Conservation (phyloP, 306 rosid genomes). For the Psophocarpus tetragonolobus region DNA sequence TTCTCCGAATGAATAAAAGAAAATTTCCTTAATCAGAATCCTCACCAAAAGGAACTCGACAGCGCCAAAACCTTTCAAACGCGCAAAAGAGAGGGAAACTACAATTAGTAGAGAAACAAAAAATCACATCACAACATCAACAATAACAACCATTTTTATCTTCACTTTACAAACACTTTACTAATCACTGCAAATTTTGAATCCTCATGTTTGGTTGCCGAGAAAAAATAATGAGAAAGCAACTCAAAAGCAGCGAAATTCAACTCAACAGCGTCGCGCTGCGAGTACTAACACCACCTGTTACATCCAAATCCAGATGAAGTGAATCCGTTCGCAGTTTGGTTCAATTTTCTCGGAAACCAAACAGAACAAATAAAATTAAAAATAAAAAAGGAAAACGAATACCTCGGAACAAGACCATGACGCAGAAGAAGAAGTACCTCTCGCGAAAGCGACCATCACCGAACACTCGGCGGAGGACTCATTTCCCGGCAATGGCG, state of each 20-base stretch:
- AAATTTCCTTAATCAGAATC: constrained; percentile 77
- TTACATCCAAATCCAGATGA: constrained; percentile 33
- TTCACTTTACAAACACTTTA: constrained; percentile 41
- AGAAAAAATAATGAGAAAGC: constrained; percentile 38
- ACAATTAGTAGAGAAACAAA: constrained; percentile 46
- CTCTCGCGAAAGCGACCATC: constrained; percentile 39
- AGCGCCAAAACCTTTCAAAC: constrained; percentile 80
- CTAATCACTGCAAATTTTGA: constrained; percentile 29
- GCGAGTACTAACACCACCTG: constrained; percentile 27
- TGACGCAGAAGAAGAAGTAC: constrained; percentile 25
- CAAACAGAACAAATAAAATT: constrained; percentile 38
- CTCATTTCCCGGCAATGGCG: constrained; percentile 48
- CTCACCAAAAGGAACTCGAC: constrained; percentile 91
- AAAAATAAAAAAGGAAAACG: not conserved
- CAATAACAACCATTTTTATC: constrained; percentile 27
- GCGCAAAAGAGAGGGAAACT: constrained; percentile 47
- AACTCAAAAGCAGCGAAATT: constrained; percentile 35
- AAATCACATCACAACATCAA: constrained; percentile 8
- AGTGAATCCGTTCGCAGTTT: constrained; percentile 15
- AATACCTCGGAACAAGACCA: constrained; percentile 55
- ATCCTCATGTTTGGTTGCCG: constrained; percentile 59
- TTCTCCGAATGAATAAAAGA: constrained; percentile 65
- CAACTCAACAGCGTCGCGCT: constrained; percentile 28
- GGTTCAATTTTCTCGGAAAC: constrained; percentile 55
- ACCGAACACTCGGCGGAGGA: constrained; percentile 35